These are phyloP conservation scores for Neurospora discreta DNA, from an alignment of 495 filamentous ascomycete species.

Conservation along the genomic window DNA sequence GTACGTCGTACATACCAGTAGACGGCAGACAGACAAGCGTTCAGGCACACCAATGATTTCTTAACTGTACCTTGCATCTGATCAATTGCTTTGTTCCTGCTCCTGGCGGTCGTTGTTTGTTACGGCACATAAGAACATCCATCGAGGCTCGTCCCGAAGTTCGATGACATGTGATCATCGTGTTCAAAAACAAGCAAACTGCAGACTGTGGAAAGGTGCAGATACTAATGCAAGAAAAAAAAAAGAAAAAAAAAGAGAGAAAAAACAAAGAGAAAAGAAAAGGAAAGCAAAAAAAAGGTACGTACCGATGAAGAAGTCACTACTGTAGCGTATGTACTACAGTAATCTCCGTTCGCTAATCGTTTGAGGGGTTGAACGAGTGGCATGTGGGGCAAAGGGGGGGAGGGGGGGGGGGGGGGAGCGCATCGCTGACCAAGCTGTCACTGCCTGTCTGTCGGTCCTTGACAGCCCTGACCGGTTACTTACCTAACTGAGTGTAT, in stretches of 20 bases:
- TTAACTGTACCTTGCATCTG: background rate
- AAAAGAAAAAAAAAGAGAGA: too few relatives aligned
- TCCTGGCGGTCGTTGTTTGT: background rate
- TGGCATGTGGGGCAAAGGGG: too few relatives aligned
- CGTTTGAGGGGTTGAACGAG: background rate
- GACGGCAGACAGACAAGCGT: background rate
- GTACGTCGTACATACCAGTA: too few relatives aligned
- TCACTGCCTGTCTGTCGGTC: background rate
- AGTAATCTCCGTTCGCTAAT: background rate
- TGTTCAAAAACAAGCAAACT: background rate
- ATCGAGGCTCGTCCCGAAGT: background rate
- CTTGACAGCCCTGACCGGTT: background rate
- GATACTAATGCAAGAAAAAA: too few relatives aligned
- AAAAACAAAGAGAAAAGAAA: too few relatives aligned
- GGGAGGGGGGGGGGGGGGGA: too few relatives aligned
- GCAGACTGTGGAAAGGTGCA: background rate
- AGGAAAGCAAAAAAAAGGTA: background rate
- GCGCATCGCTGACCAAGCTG: background rate
- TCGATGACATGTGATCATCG: background rate
- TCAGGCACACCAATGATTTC: background rate
- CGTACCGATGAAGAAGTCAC: background rate
- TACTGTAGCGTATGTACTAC: too few relatives aligned
- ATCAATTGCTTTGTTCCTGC: background rate
- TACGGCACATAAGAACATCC: background rate
- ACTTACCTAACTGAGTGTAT: background rate